Base-by-base conservation (phyloP, 352 stramenopile species). In the Hyaloperonospora brassicae region DNA sequence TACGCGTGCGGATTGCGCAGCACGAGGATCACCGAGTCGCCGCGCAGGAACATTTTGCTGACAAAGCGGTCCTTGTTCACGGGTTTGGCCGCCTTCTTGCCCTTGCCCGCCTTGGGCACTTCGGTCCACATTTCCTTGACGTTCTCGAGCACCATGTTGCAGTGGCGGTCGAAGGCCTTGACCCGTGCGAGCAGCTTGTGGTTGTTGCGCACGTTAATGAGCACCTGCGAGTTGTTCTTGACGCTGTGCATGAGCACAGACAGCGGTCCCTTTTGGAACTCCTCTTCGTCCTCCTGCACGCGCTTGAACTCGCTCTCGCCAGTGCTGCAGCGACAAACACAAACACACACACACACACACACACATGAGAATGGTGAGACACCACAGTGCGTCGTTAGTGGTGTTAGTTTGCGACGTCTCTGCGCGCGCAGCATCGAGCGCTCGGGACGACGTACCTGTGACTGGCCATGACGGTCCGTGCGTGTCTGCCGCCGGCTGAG, bases 111-210 rank as follows among this genome's bases (percentile, higher is more conserved):
- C 78, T 99, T 98, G 59, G 95, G 95, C 52, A 87, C 81, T 83
- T 99, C 97, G 17, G 96, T 99, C 97, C 97, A 99, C 92, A 99
- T 98, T 81, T 99, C 97, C 75, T 98, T 99, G 38, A 99, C 97
- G 68, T 99, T 98, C 78, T 99, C 96, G 44, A 99, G 78, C 52
- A 99, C 86, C 97, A 99, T 98, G 86, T 99, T 99, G 85, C 97
- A 99, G 70, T 99, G 97, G 57, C 97, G 85, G 74, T 99, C 97
- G 73, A 99, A 99, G 24, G 97, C 97, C 72, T 99, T 99, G 27
- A 99, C 97, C 57, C 97, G 79, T 21, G 89, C 96, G 48, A 99
- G 84, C 39, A 99, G 81, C 72, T 99, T 99, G 82, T 99, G 97
- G 78, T 99, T 99, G 79, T 99, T 99, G 55, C 97, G 86, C 47